Evolutionary conservation across 768 basidiomycete species (phyloP), one percentile per base, ranked within the genome.

Genomic region (Gloeostereum incarnatum): DNA sequence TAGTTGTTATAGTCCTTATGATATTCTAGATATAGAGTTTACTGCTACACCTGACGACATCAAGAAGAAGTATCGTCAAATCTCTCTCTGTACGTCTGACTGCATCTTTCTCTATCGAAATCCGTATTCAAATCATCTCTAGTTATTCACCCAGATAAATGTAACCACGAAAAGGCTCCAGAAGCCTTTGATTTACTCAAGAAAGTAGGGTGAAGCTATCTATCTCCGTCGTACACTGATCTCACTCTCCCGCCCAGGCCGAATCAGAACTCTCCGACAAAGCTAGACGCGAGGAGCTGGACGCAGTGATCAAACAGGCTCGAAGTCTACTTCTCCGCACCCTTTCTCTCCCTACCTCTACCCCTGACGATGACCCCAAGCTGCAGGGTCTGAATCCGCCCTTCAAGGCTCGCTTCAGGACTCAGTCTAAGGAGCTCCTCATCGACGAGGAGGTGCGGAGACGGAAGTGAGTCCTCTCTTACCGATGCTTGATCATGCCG

Each of bases 71-170:
- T 91, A 86, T 59, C 74, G 78, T 44, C 84, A 90, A 49, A 59
- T 90, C 52, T 91, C 88, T 47, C 69, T 91, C 31, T 83, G 88
- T 90, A 61, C 61, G 81, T 44, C 35, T 35, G 27, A 27, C 24
- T 34, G 20, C 38, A 36, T 43, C 16, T 24, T 19, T 36, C 41
- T 24, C 26, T 29, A 8, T 33, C 13, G 3, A 19, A 6, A 25
- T 21, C 35, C 38, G 36, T 44, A 36, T 26, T 35, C 44, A n/a
- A n/a, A 17, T 31, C 33, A 22, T 43, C 23, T 40, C 45, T 56
- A 91, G 88, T 96, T 60, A 97, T 99, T 53, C 96, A 99, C 70
- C 96, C 96, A 45, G 96, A 99, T 69, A 99, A 98, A 71, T 84
- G 85, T 50, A 66, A 86, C 55, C 89, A 96, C 62, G 68, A 75